Conservation (phyloP, 2,329 filamentous ascomycete genomes). For the Pseudohalonectria lignicola region DNA sequence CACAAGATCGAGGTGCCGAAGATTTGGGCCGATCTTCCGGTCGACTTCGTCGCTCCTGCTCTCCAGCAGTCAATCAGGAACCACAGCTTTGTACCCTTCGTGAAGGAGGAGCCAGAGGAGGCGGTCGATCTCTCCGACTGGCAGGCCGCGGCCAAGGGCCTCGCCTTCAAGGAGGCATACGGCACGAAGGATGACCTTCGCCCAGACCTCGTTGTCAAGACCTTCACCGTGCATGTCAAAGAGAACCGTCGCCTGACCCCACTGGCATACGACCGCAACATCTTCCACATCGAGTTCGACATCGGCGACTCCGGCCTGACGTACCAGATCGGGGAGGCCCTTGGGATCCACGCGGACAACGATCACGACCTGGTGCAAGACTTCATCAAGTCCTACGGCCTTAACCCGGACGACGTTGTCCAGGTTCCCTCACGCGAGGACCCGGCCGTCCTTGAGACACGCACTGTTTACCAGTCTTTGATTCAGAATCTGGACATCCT, state of each 20-base stretch:
- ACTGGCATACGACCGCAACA: constrained; percentile 84
- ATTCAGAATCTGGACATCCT: constrained; percentile 94
- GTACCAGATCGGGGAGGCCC: constrained; percentile 94
- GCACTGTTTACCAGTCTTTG: constrained; percentile 86
- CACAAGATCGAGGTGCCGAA: constrained; percentile 66
- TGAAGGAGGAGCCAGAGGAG: constrained; percentile 64
- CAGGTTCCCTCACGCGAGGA: constrained; percentile 84
- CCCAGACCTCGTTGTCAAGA: constrained; percentile 79
- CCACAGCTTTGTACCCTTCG: constrained; percentile 75
- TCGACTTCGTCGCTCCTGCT: constrained; percentile 38
- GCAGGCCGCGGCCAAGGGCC: constrained; percentile 74
- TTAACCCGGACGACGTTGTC: constrained; percentile 75
- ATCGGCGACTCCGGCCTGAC: constrained; percentile 82
- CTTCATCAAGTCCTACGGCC: constrained; percentile 84
- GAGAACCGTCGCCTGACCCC: constrained; percentile 93
- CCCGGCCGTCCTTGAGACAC: constrained; percentile 61
- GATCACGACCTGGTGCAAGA: constrained; percentile 65
- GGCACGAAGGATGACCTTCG: constrained; percentile 62
- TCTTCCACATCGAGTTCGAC: constrained; percentile 99
- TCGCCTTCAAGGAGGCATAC: constrained; percentile 92
- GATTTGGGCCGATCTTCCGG: constrained; percentile 64
- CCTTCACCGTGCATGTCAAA: constrained; percentile 78
- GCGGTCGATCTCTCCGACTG: constrained; percentile 58
- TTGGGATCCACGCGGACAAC: constrained; percentile 94
- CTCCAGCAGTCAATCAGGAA: constrained; percentile 56